These are phyloP conservation scores for Anisodus tanguticus DNA, from an alignment of 257 asterid genomes.

Conservation along the genomic window DNA sequence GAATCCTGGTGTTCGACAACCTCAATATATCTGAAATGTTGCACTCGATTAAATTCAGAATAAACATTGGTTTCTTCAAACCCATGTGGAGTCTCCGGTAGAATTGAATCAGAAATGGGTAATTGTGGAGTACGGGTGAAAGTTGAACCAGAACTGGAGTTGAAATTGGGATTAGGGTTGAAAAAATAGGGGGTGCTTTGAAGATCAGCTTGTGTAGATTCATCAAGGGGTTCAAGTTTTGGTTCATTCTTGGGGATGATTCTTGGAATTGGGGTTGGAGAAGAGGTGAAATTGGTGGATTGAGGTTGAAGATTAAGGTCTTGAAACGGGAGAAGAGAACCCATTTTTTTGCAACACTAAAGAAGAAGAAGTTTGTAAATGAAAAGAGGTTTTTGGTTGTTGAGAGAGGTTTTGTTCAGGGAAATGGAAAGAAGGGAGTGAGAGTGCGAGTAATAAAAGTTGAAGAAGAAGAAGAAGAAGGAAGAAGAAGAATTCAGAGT, in stretches of 20 bases:
- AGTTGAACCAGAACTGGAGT: not conserved
- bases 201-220: conserved; percentile 35
- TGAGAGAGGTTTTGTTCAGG: too few species aligned
- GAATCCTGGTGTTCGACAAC: not conserved
- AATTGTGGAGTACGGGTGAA: not conserved
- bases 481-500: too few species aligned
- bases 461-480: too few species aligned
- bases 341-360: not conserved
- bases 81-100: not conserved
- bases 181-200: conserved; percentile 25
- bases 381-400: not conserved
- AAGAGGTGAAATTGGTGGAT: conserved; percentile 24
- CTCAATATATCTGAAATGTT: conserved; percentile 27
- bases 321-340: not conserved
- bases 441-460: too few species aligned
- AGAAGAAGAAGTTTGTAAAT: not conserved
- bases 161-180: conserved; percentile 25
- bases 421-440: too few species aligned
- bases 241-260: conserved; percentile 55
- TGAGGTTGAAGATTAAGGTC: conserved; percentile 45
- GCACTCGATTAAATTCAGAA: conserved; percentile 54
- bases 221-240: conserved; percentile 63
- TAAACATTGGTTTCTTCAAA: conserved; percentile 42
- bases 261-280: conserved; percentile 21
- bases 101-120: not conserved